Conservation (phyloP, 768 basidiomycete genomes). For the Lentinula sp. region DNA sequence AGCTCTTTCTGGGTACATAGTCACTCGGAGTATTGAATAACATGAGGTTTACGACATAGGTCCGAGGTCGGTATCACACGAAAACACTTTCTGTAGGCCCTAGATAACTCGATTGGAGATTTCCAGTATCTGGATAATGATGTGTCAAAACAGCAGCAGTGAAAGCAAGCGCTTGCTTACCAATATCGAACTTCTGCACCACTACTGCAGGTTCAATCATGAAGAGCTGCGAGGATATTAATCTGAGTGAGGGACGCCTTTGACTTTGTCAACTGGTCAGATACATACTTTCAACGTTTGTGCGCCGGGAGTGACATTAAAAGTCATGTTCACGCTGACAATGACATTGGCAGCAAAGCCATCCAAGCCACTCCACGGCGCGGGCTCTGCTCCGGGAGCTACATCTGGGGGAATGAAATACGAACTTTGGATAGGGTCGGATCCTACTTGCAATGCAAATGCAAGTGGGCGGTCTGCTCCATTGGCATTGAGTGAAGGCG, state of each 20-base stretch:
- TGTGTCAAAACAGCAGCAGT: not conserved
- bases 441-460: conserved; percentile 47
- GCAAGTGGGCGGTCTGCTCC: conserved; percentile 43
- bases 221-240: conserved; percentile 27
- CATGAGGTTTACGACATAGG: not conserved
- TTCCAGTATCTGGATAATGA: conserved; percentile 42
- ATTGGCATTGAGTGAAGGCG: conserved; percentile 49
- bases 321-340: conserved; percentile 31
- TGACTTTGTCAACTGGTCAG: not conserved
- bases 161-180: conserved; percentile 24
- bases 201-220: conserved; percentile 57
- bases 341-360: conserved; percentile 52
- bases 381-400: conserved; percentile 37
- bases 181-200: conserved; percentile 55
- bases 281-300: conserved; percentile 52
- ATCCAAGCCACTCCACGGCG: conserved; percentile 38
- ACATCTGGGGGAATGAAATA: conserved; percentile 40
- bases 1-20: not conserved
- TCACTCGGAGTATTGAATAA: not conserved
- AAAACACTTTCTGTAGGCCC: conserved; percentile 55
- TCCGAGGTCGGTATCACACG: conserved; percentile 9
- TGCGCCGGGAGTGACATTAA: conserved; percentile 38
- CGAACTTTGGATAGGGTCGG: conserved; percentile 29
- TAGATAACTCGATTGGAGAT: conserved; percentile 48
- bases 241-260: not conserved